These are phyloP conservation scores for Mrakia blollopis DNA, from an alignment of 768 basidiomycete species.

Conservation along the genomic window DNA sequence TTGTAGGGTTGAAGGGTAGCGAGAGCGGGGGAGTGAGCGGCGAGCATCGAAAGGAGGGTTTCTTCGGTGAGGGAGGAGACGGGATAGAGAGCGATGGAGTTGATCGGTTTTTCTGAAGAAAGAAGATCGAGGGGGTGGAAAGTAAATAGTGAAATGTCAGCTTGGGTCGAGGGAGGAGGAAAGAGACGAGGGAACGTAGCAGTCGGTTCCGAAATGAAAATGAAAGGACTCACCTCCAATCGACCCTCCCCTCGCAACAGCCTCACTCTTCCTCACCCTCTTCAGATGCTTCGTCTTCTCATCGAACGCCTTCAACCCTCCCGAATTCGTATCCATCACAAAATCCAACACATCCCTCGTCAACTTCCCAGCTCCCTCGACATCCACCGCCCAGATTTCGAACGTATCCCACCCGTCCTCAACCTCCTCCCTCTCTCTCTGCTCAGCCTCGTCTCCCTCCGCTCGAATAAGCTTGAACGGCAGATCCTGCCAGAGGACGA, in stretches of 20 bases:
- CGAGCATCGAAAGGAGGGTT: constrained; percentile 32
- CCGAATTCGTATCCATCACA: neutral
- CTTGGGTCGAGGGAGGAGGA: neutral
- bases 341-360: constrained; percentile 27
- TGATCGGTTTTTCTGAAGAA: neutral
- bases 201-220: neutral
- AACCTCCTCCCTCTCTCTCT: constrained; percentile 21
- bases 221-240: neutral
- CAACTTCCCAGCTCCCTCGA: constrained; percentile 16
- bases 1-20: constrained; percentile 32
- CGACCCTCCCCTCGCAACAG: neutral
- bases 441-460: constrained; percentile 16
- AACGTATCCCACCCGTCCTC: constrained; percentile 31
- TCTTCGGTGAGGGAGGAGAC: constrained; percentile 13
- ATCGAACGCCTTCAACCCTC: neutral
- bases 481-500: constrained; percentile 13
- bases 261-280: constrained; percentile 25
- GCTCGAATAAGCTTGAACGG: constrained; percentile 25
- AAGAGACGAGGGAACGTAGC: neutral
- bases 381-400: constrained; percentile 31
- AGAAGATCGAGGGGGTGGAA: neutral
- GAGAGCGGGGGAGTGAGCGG: constrained; percentile 31
- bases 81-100: constrained; percentile 37
- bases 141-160: neutral
- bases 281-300: constrained; percentile 31